These are phyloP conservation scores for Neurospora sp. DNA, from an alignment of 2,329 filamentous ascomycete genomes.

Conservation along the genomic window DNA sequence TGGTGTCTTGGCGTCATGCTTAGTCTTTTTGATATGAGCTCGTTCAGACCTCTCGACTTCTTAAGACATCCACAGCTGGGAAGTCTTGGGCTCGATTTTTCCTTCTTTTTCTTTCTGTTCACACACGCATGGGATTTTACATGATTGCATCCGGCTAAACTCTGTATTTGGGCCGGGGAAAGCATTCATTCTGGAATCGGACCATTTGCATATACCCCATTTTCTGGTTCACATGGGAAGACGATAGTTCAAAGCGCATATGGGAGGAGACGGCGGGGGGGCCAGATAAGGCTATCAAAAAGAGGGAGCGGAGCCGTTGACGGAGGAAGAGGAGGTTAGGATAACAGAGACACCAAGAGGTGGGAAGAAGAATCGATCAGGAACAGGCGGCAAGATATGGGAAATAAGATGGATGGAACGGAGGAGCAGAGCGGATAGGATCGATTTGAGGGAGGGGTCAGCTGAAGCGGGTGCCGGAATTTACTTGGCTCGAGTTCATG, in stretches of 20 bases:
- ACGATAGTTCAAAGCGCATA: not conserved
- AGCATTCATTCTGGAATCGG: conserved; percentile 2
- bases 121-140: not conserved
- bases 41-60: not conserved
- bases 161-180: not conserved
- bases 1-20: not conserved
- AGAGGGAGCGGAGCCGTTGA: not conserved
- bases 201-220: conserved; percentile 4
- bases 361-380: not conserved
- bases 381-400: not conserved
- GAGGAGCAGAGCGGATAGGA: not conserved
- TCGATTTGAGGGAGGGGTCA: not conserved
- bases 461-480: conserved; percentile 8
- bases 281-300: not conserved
- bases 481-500: conserved; percentile 1
- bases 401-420: not conserved
- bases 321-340: not conserved
- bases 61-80: not conserved
- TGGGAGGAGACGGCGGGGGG: not conserved
- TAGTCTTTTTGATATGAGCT: not conserved
- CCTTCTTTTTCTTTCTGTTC: not conserved
- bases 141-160: not conserved
- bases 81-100: not conserved
- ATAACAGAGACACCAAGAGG: not conserved
- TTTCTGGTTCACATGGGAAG: not conserved